phyloP scores from a whole-genome alignment of 768 basidiomycete species.

The Lentinula sp. region DNA sequence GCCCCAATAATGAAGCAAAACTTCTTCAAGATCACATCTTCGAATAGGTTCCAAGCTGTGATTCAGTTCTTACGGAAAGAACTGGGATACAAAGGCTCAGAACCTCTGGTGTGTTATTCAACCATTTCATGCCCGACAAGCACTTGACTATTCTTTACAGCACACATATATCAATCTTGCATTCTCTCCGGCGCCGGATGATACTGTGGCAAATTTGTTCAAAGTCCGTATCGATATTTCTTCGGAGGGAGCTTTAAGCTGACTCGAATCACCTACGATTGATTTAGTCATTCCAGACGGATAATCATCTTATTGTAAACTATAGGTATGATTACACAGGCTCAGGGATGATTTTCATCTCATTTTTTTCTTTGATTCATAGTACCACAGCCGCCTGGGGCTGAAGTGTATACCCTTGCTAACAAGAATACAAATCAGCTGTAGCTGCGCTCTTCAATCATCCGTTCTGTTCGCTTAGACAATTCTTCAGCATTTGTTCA shows the following conservation, averaged over 20 bases:
- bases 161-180: conserved; percentile 63
- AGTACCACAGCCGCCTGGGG: conserved; percentile 67
- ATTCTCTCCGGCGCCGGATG: conserved; percentile 80
- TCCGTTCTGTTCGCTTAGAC: background rate
- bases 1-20: conserved; percentile 99
- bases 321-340: conserved; percentile 53
- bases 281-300: conserved; percentile 74
- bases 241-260: background rate
- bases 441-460: too few relatives aligned
- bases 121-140: background rate
- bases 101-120: conserved; percentile 65
- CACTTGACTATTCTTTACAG: conserved; percentile 34
- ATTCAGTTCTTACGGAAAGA: conserved; percentile 90
- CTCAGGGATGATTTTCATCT: background rate
- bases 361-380: background rate
- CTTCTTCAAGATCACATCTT: conserved; percentile 95
- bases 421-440: background rate
- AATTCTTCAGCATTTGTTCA: too few relatives aligned
- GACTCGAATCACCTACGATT: background rate
- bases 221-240: conserved; percentile 35
- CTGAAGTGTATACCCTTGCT: conserved; percentile 17
- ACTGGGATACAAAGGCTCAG: conserved; percentile 78
- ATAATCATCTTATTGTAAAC: conserved; percentile 87
- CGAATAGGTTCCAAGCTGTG: conserved; percentile 91
- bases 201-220: conserved; percentile 72